Percentiles rank a stretch among this genome's conserved stretches.
phyloP scores from a whole-genome alignment of 495 filamentous ascomycete species.

The Saxophila tyrrhenica region DNA sequence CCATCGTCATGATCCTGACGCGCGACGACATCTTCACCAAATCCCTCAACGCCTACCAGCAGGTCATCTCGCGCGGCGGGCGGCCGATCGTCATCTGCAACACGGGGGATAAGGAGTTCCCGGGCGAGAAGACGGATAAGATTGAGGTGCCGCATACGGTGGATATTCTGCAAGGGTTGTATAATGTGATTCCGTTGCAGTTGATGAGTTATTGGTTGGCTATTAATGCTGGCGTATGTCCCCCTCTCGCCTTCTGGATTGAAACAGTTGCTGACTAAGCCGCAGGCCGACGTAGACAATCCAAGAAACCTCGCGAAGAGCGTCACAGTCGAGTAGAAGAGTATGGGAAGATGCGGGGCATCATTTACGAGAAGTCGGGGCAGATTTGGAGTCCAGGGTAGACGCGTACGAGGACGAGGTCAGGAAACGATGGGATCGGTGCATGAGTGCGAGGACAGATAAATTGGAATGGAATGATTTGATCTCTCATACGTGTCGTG shows the following conservation, averaged over 20 bases:
- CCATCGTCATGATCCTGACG: slow-evolving; percentile 98
- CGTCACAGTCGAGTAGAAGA: slow-evolving; percentile 84
- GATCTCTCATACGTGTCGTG: no score
- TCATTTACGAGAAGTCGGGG: no score
- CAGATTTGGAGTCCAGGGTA: no score
- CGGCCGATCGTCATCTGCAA: slow-evolving; percentile 99
- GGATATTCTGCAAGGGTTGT: slow-evolving; percentile 85
- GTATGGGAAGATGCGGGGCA: no score
- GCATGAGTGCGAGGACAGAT: no score
- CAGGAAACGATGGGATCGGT: no score
- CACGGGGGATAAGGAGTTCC: slow-evolving; percentile 77
- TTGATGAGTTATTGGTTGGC: slow-evolving; percentile 98
- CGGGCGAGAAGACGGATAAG: slow-evolving; percentile 75
- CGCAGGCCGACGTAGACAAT: slow-evolving; percentile 34
- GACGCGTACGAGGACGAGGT: no score
- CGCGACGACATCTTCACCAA: slow-evolving; percentile 92
- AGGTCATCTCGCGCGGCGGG: slow-evolving; percentile 89
- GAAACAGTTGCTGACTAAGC: background rate
- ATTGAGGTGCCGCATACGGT: slow-evolving; percentile 95
- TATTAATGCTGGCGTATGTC: slow-evolving; percentile 88
- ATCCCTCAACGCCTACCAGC: slow-evolving; percentile 96
- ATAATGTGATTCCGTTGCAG: slow-evolving; percentile 96
- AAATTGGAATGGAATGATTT: no score
- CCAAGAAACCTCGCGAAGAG: slow-evolving; percentile 97
- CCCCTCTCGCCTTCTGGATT: slow-evolving; percentile 55